Evolutionary conservation across 768 basidiomycete genomes (phyloP), one percentile per base, ranked within the genome.

Genomic region (Chlorophyllum brunneum): DNA sequence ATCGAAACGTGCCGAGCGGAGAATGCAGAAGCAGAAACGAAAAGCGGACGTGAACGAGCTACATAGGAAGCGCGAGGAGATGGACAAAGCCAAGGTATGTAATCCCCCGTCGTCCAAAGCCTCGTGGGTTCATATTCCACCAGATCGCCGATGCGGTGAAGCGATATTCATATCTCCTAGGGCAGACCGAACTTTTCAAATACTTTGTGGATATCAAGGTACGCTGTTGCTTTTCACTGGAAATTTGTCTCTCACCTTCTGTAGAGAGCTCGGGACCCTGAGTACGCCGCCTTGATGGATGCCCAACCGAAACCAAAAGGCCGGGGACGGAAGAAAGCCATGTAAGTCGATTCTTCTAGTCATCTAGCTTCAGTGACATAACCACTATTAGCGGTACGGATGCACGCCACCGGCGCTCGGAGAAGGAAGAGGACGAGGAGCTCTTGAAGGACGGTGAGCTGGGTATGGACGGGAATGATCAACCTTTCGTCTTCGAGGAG

Each of bases 341-440:
- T 38, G 27, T 51, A 24, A 18, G 23, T 50, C 22, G 22, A 41
- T n/a, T 10, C 38, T 1, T 27, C 2, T 23, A 10, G 8, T 37
- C 18, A 26, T 31, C 15, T 36, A 1, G 11, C 9, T 46, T 27
- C 20, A 4, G 22, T 42, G 45, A 33, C 18, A 59, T 39, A 60
- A 30, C 10, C 8, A 30, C 11, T 41, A 52, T 11, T 58, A 92
- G 88, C 48, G 92, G 90, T 56, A 81, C 84, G 43, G 83, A 66
- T 43, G 79, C 86, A 23, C 86, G 95, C 8, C 92, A 94, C 63
- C 83, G 95, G 48, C 97, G 94, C 67, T 94, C 92, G 0, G 97
- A 99, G 68, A 97, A 97, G 69, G 97, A 99, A 63, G 97, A 98
- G 66, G 97, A 98, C 49, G 94, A 95, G 57, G 95, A 99, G 69